A percentile compares a stretch with the other conserved stretches of the same genome.
Evolutionary conservation across 2,329 filamentous ascomycete species (phyloP).

Genomic region (Xylaria sp.): DNA sequence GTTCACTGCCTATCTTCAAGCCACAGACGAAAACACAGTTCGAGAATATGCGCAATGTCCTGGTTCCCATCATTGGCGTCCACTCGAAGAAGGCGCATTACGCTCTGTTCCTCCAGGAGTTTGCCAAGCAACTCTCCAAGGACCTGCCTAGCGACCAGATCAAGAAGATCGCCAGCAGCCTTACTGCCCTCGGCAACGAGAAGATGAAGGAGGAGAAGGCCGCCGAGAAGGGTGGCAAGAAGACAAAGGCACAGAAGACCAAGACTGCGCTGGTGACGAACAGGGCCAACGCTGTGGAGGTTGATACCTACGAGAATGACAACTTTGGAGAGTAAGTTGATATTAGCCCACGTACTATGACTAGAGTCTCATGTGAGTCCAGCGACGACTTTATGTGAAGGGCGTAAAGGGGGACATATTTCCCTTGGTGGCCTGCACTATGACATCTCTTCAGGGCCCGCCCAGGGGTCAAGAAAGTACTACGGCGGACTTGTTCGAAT

Average conservation of each 20-base stretch:
- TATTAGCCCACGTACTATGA: neutral
- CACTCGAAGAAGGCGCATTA: constrained; percentile 92
- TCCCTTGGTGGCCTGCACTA: constrained; percentile 22
- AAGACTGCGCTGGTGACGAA: constrained; percentile 79
- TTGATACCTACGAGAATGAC: constrained; percentile 77
- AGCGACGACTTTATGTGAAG: constrained; percentile 76
- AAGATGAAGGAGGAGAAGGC: constrained; percentile 99
- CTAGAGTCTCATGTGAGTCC: constrained; percentile 7
- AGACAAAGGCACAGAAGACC: constrained; percentile 93
- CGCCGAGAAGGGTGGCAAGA: constrained; percentile 92
- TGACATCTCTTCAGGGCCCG: neutral
- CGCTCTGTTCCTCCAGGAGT: constrained; percentile 85
- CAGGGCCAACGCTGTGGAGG: constrained; percentile 67
- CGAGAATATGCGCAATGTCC: constrained; percentile 71
- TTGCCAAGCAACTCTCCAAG: constrained; percentile 82
- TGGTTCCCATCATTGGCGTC: constrained; percentile 75
- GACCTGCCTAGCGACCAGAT: constrained; percentile 91
- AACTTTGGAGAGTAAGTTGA: constrained; percentile 81
- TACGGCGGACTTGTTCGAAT: constrained; percentile 4
- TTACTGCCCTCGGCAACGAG: constrained; percentile 94
- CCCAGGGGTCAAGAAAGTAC: constrained; percentile 1
- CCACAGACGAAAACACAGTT: constrained; percentile 88
- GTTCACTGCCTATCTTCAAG: constrained; percentile 81
- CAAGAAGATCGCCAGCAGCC: constrained; percentile 86
- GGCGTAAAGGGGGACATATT: constrained; percentile 13